Evolutionary conservation across 805 yeast genomes (phyloP).

Genomic region (Metschnikowia cerradonensis): DNA sequence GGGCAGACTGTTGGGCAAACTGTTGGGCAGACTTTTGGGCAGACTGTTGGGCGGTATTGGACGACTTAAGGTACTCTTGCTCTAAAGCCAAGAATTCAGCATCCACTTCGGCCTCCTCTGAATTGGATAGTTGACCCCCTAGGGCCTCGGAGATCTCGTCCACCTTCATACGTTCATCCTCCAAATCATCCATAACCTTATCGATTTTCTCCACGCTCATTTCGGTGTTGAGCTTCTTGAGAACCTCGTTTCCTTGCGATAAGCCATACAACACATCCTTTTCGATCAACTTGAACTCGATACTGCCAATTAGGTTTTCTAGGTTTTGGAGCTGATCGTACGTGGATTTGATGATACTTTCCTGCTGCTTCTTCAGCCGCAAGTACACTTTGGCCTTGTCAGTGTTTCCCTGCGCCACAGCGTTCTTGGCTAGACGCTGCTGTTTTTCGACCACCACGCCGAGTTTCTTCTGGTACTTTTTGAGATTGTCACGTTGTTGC

Average conservation of each 20-base stretch:
- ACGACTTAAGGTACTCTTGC: conserved; percentile 29
- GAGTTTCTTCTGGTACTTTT: conserved; percentile 64
- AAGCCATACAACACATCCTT: conserved; percentile 79
- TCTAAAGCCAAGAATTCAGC: conserved; percentile 55
- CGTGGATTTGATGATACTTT: conserved; percentile 62
- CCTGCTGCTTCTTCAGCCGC: conserved; percentile 78
- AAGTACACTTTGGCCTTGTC: conserved; percentile 65
- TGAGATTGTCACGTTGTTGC: conserved; percentile 79
- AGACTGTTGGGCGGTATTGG: no score
- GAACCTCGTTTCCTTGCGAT: conserved; percentile 72
- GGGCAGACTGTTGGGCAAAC: no score
- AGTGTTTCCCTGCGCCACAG: conserved; percentile 50
- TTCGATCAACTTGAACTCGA: conserved; percentile 88
- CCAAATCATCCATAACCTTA: conserved; percentile 74
- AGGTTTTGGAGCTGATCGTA: conserved; percentile 74
- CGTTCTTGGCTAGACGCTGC: conserved; percentile 52
- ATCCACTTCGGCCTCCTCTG: conserved; percentile 61
- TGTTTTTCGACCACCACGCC: conserved; percentile 58
- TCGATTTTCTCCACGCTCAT: conserved; percentile 78
- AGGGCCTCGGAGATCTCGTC: conserved; percentile 62
- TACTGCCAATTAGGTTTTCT: conserved; percentile 71
- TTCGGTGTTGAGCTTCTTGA: conserved; percentile 73
- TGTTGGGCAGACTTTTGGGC: no score
- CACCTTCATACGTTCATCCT: conserved; percentile 77
- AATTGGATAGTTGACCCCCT: conserved; percentile 36